Evolutionary conservation across 805 yeast species (phyloP), one percentile per base, ranked within the genome.

Genomic region (Candida piceae): DNA sequence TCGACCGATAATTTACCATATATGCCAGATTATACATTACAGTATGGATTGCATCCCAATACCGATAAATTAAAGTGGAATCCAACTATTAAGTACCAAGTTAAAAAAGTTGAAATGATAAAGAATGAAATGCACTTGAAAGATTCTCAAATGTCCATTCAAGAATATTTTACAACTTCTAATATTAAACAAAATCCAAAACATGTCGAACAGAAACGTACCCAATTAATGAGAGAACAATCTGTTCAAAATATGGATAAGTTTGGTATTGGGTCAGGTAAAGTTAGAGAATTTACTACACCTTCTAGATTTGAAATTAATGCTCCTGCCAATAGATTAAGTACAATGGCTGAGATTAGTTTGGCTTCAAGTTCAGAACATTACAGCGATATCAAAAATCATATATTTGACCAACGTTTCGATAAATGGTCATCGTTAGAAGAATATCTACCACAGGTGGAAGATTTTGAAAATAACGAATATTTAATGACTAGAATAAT

Each of bases 301-400:
- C 28, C 19, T 16, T 11, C 34, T 10, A 25, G 23, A 12, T 36
- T 21, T 31, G 32, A 39, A 21, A 15, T 40, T 10, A 41, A 39
- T 17, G 25, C 39, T 9, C 35, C 32, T 25, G 45, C 40, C 26
- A 35, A 33, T 26, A 43, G 55, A 31, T 21, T 39, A 17, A 55
- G 55, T 39, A 44, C 48, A 5, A 38, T 39, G 39, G 55, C 55
- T 6, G 56, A 52, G 35, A 32, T 56, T 7, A 51, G 59, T 33
- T 36, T 58, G 22, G 59, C 42, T n/a, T 49, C 60, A 3, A 50
- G 48, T 12, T 38, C 52, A 2, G 62, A 54, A 23, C 37, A 48
- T 3, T 57, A 52, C 36, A 40, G 35, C 16, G 35, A 37, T 4
- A 32, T 50, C 9, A 51, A 47, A 29, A 31, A 31, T 2, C 36